These are phyloP conservation scores for Sporothrix humicola DNA, from an alignment of 2,329 filamentous ascomycete genomes.

Conservation along the genomic window DNA sequence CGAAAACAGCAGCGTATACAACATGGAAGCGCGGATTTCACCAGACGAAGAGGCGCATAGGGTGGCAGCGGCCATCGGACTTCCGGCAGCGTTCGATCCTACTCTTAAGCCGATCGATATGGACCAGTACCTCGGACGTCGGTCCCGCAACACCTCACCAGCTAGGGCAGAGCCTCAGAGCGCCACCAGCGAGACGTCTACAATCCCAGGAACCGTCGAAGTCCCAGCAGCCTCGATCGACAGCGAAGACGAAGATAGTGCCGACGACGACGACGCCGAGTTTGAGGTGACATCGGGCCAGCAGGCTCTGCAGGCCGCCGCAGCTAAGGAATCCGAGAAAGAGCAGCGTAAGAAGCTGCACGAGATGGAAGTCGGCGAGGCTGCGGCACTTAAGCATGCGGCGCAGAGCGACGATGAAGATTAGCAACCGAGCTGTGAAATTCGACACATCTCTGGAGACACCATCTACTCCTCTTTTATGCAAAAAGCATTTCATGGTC, in stretches of 20 bases:
- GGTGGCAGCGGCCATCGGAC: constrained; percentile 66
- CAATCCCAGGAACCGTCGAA: constrained; percentile 37
- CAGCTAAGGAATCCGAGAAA: constrained; percentile 52
- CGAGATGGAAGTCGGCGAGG: constrained; percentile 65
- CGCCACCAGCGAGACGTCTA: background rate
- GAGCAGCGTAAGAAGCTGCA: constrained; percentile 61
- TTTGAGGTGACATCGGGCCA: constrained; percentile 50
- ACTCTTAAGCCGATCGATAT: constrained; percentile 63
- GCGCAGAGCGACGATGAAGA: constrained; percentile 42
- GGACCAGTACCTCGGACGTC: constrained; percentile 36
- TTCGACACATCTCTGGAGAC: background rate
- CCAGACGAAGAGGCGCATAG: constrained; percentile 68
- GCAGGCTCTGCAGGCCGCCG: constrained; percentile 51
- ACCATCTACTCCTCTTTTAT: background rate
- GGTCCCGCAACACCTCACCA: constrained; percentile 36
- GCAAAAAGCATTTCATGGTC: background rate
- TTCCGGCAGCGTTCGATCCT: constrained; percentile 67
- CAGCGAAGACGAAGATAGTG: constrained; percentile 55
- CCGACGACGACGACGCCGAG: constrained; percentile 51
- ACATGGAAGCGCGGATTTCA: constrained; percentile 60
- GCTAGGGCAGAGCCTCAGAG: constrained; percentile 2
- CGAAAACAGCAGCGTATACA: constrained; percentile 58
- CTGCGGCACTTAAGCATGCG: constrained; percentile 52
- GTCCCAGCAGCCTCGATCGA: constrained; percentile 38
- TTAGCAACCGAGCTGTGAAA: constrained; percentile 23